These are phyloP conservation scores for Trichoderma sp. DNA, from an alignment of 2,329 filamentous ascomycete genomes.

Conservation along the genomic window DNA sequence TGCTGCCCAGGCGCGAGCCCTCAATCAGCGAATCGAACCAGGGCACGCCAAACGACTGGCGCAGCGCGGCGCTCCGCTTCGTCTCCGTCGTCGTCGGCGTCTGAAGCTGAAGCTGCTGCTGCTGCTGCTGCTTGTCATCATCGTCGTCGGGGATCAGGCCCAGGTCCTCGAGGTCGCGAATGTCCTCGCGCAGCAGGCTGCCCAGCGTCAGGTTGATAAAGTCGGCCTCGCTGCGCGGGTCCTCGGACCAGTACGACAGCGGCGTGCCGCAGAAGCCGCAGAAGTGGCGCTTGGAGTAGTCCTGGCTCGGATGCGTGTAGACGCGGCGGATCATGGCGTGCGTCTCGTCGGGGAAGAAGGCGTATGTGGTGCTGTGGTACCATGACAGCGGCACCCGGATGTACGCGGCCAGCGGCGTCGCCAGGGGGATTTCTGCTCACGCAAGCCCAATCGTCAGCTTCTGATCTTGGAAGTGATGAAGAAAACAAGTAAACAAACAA, in stretches of 20 bases:
- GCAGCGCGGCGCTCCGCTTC: constrained; percentile 39
- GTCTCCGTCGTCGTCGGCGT: constrained; percentile 30
- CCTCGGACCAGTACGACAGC: constrained; percentile 80
- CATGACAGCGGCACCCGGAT: constrained; percentile 79
- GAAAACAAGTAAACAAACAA: constrained; percentile 2
- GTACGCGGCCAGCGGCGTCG: constrained; percentile 75
- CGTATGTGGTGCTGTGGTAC: constrained; percentile 75
- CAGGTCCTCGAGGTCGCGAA: constrained; percentile 72
- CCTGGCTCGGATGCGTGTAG: constrained; percentile 63
- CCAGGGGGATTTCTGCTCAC: constrained; percentile 63
- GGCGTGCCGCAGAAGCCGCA: constrained; percentile 92
- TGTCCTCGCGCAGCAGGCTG: constrained; percentile 70
- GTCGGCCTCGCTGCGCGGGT: constrained; percentile 68
- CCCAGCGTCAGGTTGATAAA: constrained; percentile 83
- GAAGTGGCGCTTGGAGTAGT: constrained; percentile 71
- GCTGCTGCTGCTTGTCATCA: constrained; percentile 32
- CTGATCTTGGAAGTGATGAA: too few species aligned
- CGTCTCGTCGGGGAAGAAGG: constrained; percentile 78
- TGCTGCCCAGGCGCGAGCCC: constrained; percentile 70
- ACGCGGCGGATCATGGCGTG: constrained; percentile 65
- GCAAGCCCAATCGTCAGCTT: not conserved
- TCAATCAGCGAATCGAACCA: constrained; percentile 86
- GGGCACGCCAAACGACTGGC: constrained; percentile 70
- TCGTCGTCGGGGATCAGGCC: constrained; percentile 64
- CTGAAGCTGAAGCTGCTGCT: constrained; percentile 21